A percentile compares a stretch with the other conserved stretches of the same genome.
phyloP scores from a whole-genome alignment of 2,329 filamentous ascomycete species.

The Hysterium pulicare region DNA sequence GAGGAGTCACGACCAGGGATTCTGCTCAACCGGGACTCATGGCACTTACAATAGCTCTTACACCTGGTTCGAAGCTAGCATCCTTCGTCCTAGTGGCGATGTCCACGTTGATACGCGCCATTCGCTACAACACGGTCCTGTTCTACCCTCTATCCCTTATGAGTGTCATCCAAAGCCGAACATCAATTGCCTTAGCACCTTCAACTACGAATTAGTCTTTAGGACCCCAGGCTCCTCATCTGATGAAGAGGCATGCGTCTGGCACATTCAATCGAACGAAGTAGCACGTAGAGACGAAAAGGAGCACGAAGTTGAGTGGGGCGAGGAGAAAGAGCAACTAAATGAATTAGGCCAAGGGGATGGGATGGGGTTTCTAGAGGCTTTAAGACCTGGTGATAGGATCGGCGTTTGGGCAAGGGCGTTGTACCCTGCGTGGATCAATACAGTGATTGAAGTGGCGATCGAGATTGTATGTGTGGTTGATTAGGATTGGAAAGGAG shows the following conservation, averaged over 20 bases:
- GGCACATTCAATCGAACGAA: constrained; percentile 3
- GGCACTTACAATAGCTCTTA: constrained; percentile 3
- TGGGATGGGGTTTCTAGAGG: constrained; percentile 1
- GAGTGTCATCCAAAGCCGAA: no score
- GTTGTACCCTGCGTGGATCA: constrained; percentile 4
- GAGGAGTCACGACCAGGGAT: constrained; percentile 2
- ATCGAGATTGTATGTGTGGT: background rate
- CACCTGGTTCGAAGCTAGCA: constrained; percentile 5
- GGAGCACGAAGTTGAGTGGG: constrained; percentile 1
- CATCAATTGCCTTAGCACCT: no score
- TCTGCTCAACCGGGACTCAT: background rate
- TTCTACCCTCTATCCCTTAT: no score
- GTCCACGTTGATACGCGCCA: no score
- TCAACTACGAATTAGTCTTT: no score
- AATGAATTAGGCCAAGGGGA: constrained; percentile 1
- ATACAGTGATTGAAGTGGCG: constrained; percentile 1
- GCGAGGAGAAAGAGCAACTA: background rate
- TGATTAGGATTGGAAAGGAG: background rate
- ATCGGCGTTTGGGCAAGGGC: constrained; percentile 1
- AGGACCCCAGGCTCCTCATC: no score
- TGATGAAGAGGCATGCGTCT: background rate
- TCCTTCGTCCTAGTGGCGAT: background rate
- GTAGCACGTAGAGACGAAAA: background rate
- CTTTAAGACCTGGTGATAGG: constrained; percentile 2
- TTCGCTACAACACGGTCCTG: no score